Evolutionary conservation across 164 flowering plant species (phyloP), one percentile per base, ranked within the genome.

Genomic region (Piper longum): DNA sequence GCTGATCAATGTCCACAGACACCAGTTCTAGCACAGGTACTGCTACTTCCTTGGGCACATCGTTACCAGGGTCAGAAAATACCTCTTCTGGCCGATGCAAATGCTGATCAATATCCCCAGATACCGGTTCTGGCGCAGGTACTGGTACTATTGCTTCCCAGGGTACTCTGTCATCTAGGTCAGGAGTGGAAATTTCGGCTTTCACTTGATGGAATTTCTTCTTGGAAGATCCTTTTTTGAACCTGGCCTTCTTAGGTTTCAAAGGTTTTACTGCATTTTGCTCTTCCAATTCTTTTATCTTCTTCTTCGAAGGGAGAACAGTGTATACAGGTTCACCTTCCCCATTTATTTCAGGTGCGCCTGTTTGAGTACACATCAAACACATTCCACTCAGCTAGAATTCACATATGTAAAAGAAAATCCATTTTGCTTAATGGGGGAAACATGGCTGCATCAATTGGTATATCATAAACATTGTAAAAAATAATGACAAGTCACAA

Each of bases 261-360:
- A 76, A 78, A 57, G 75, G 63, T 61, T 73, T 73, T 43, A 66
- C 65, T 8, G 75, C 80, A 57, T 68, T 77, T 4, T 59, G 17
- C 16, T 44, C 19, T 18, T 41, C 74, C 4, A 62, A 14, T 62
- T 82, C 89, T 7, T 61, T 13, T 40, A 39, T 75, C 70, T 83
- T 85, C 77, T 80, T 86, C 70, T 79, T 82, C 60, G 56, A 60
- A 12, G 98, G 98, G 54, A 86, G 26, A 63, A 92, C 98, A 0
- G 91, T 89, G 57, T 79, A 74, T 59, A 66, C 70, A 64, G 81
- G 60, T 59, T 72, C 44, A 7, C 63, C 78, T 62, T n/a, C 59
- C 9, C 61, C 60, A n/a, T 72, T 60, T 36, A 59, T 64, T 52
- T 68, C 68, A 45, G n/a, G 16, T 61, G 11, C 52, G 36, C 60